Base-by-base conservation (phyloP, 2,329 filamentous ascomycete genomes). In the Epichloe sp. region DNA sequence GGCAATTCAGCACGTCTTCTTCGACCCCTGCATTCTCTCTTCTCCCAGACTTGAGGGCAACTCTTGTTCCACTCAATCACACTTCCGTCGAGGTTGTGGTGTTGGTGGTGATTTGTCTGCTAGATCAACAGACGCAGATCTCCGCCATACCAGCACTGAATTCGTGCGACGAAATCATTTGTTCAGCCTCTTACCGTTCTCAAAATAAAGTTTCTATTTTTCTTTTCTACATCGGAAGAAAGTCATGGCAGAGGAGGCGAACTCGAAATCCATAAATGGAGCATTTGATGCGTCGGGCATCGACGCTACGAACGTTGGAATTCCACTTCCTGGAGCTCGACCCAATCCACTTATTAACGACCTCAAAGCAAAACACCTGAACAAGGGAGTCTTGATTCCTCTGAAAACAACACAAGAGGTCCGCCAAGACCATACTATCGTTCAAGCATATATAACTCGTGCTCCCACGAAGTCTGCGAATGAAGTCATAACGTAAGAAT, bases 401-500 rank as follows among this genome's bases (percentile, higher is more conserved):
- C 69, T 85, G 46, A 83, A 83, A 66, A 84, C 82, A 4, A 78
- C 76, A 1, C 73, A 82, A 44, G 82, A 85, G 62, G 72, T 82
- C 49, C 72, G 75, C 48, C 77, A 81, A 57, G 76, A 79, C 51
- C 75, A 82, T 53, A 68, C 68, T 38, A 68, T 78, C 54, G 75
- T 83, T 47, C 73, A 78, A 53, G 83, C 83, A 50, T 85, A 85
- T 64, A 79, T 88, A 55, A 83, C 87, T 47, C 77, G 84, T 60
- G 78, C 86, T 50, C 86, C 86, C 45, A 79, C 82, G 56, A 86
- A 82, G 66, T 75, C 77, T 59, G 85, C 86, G 57, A 88, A 85
- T 65, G 74, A 77, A 56, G 77, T 88, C 61, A 78, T 93, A 62
- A 81, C 77, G 86, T 89, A 70, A 49, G 52, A 35, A 65, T 80